These are phyloP conservation scores for Coprinellus aureogranulatus DNA, from an alignment of 768 basidiomycete genomes.

Conservation along the genomic window DNA sequence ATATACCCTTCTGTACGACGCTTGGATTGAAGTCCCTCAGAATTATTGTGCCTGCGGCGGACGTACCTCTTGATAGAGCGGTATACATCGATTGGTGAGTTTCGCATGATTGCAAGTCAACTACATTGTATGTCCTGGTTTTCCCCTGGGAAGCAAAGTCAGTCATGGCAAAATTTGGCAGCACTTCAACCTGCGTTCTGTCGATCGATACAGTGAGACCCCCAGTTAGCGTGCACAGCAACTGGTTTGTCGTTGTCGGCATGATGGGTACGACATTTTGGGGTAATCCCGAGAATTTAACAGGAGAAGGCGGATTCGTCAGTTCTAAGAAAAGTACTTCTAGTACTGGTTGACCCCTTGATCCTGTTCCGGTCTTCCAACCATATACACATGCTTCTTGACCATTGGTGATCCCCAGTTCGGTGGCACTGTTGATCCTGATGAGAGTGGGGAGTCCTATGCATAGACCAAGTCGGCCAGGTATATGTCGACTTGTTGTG, in stretches of 20 bases:
- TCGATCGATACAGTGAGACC: constrained; percentile 12
- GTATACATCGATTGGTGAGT: background rate
- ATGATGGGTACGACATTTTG: constrained; percentile 30
- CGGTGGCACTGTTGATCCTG: constrained; percentile 28
- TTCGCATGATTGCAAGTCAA: no score
- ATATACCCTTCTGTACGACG: background rate
- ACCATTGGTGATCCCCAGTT: constrained; percentile 34
- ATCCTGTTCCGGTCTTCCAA: constrained; percentile 19
- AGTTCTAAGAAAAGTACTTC: background rate
- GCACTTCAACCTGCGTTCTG: constrained; percentile 21
- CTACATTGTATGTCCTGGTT: constrained; percentile 26
- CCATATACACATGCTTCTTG: constrained; percentile 27
- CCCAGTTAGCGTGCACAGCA: no score
- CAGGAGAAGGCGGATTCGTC: background rate
- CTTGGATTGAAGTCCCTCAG: constrained; percentile 1
- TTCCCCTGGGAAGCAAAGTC: constrained; percentile 32
- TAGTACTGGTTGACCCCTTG: background rate
- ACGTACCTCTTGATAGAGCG: background rate
- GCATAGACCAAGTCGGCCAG: constrained; percentile 27
- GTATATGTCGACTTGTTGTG: constrained; percentile 16
- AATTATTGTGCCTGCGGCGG: background rate
- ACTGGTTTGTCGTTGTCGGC: background rate
- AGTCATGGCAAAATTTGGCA: constrained; percentile 32
- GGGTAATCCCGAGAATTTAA: constrained; percentile 8
- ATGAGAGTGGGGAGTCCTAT: constrained; percentile 34